Percentiles rank a stretch among this genome's conserved stretches.
These are phyloP conservation scores for Henckelia pumila DNA, from an alignment of 257 asterid genomes.

Conservation along the genomic window DNA sequence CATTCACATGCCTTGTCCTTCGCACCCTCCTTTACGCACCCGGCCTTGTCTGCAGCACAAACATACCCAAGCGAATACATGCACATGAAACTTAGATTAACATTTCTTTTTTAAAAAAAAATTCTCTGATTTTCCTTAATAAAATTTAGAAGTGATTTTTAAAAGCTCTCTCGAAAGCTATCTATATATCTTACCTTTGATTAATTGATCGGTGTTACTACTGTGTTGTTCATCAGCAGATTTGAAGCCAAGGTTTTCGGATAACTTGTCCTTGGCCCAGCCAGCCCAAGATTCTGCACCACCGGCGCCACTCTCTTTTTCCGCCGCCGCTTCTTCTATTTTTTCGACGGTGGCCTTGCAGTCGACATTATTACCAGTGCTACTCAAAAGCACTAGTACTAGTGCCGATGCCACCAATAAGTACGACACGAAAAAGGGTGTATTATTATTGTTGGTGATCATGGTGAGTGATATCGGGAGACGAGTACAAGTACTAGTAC, in stretches of 20 bases:
- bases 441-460: too few species aligned
- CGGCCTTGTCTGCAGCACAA: slow-evolving; percentile 24
- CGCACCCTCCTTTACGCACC: slow-evolving; percentile 18
- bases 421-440: too few species aligned
- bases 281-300: slow-evolving; percentile 51
- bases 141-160: too few species aligned
- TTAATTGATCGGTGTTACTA: background rate
- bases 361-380: background rate
- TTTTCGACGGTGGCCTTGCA: background rate
- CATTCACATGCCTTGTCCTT: slow-evolving; percentile 22
- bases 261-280: slow-evolving; percentile 61
- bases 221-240: background rate
- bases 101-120: too few species aligned
- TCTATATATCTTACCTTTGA: too few species aligned
- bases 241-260: slow-evolving; percentile 43
- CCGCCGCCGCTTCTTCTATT: slow-evolving; percentile 26
- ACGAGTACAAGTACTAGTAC: slow-evolving; percentile 21
- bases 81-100: too few species aligned
- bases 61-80: slow-evolving; percentile 1
- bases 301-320: too few species aligned
- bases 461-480: background rate
- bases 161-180: too few species aligned
- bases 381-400: background rate
- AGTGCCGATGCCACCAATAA: too few species aligned
- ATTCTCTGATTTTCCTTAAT: too few species aligned